Base-by-base conservation (phyloP, 1,284 basidiomycete species). In the Amylostereum areolatum region DNA sequence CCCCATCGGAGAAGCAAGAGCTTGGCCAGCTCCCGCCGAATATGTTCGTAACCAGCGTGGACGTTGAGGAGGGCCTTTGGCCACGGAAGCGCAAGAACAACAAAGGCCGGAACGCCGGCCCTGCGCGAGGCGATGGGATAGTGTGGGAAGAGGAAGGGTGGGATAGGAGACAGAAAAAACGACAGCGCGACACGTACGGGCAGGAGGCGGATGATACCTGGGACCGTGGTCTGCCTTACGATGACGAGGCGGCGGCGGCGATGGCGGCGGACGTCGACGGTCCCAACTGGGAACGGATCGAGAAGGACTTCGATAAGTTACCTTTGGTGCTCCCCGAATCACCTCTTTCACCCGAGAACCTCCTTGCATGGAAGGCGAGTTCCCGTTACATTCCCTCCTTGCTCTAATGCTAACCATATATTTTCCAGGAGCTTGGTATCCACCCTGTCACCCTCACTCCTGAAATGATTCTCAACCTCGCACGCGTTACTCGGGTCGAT, bases 1-100 rank as follows among this genome's bases (percentile, higher is more conserved):
- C 86, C 1, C 87, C 87, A 0, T 88, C 81, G 1, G 77, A 83
- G 61, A 73, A 74, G 51, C 73, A 77, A 53, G 72, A 69, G 27
- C 58, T 55, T 1, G 77, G 77, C 10, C 54, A 65, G 43, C 56
- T 85, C n/a, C 81, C 83, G 4, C 56, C 68, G 5, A 80, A 82
- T 50, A 67, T 86, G 61, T 79, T 86, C 53, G 80, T 87, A 31
- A 85, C 82, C 5, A 81, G 75, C 53, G 70, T 85, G 3, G 82
- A 85, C 56, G 81, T 85, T 8, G 83, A 85, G 58, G 74, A 71
- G 33, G 77, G 71, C 2, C 34, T 62, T 53, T 59, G 59, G 52
- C 41, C 51, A 6, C 47, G 48, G 41, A 53, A 52, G 45, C 51
- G 43, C 24, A 29, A 44, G 7, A 46, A 45, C 31, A 45, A 48